Evolutionary conservation across 75 land plant genomes (phyloP).

Genomic region (Cupressus sempervirens): DNA sequence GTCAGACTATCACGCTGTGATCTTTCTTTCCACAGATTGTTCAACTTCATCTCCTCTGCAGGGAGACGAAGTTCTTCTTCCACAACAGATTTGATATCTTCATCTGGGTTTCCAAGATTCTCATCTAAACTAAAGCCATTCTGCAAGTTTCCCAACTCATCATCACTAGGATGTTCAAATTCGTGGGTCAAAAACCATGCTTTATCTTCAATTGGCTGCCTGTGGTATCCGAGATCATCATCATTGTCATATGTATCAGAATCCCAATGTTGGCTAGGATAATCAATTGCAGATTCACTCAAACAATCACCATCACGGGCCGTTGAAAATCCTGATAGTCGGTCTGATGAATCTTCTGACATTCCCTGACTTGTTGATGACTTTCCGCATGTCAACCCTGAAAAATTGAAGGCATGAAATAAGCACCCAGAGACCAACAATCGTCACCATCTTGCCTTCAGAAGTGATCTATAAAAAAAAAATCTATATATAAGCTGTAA

Average conservation of each 20-base stretch:
- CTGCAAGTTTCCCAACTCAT: constrained; percentile 25
- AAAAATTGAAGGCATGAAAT: neutral
- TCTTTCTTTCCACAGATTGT: constrained; percentile 10
- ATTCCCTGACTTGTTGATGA: constrained; percentile 44
- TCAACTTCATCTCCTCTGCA: constrained; percentile 28
- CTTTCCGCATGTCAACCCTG: constrained; percentile 19
- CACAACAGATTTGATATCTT: constrained; percentile 24
- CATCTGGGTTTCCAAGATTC: constrained; percentile 34
- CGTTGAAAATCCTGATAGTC: constrained; percentile 37
- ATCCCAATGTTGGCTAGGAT: constrained; percentile 45
- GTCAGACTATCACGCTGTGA: neutral
- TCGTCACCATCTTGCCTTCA: too few relatives aligned
- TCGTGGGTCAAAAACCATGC: constrained; percentile 48
- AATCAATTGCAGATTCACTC: constrained; percentile 15
- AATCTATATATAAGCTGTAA: neutral
- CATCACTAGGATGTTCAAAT: constrained; percentile 45
- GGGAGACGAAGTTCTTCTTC: constrained; percentile 39
- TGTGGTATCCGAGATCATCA: constrained; percentile 45
- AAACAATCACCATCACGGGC: constrained; percentile 29
- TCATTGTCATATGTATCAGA: constrained; percentile 57
- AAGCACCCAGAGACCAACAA: neutral
- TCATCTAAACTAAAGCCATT: constrained; percentile 8
- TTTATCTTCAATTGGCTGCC: constrained; percentile 45
- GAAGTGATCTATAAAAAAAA: neutral
- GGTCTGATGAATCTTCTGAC: constrained; percentile 32